Evolutionary conservation across 192 early-diverging fungal species (phyloP), one percentile per base, ranked within the genome.

Genomic region (Jimgerdemannia flammicorona): DNA sequence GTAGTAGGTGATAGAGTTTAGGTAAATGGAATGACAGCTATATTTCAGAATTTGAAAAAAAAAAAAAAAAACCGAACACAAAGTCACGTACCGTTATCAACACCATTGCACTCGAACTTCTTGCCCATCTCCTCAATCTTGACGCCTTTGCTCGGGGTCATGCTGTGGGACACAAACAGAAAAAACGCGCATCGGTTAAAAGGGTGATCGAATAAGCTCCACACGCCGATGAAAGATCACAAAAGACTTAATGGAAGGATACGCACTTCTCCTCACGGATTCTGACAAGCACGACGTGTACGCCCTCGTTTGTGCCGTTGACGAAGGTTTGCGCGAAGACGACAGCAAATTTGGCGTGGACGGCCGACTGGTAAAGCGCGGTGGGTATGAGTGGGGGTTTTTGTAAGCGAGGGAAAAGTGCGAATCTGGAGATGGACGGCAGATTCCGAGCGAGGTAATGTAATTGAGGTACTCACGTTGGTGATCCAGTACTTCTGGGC

Each of bases 401-500:
- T 29, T 29, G 29, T 29, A 29, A 29, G 29, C 29, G 29, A 29
- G 29, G 29, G 29, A 29, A 29, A 29, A n/a, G n/a, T n/a, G n/a
- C n/a, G n/a, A n/a, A n/a, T n/a, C n/a, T 1, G 29, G 29, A 29
- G 29, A 29, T 29, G 29, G 29, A 29, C 0, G 29, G 29, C 29
- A 29, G 29, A 29, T 29, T 29, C 29, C 0, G 29, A 29, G 29
- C 29, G 29, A 29, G 29, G 29, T 29, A 29, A 29, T 29, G n/a
- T n/a, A 29, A 29, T 29, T 59, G 49, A 59, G 6, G 14, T 63
- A 67, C 79, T 69, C 81, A 83, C 91, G 80, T 94, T 94, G 71
- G 93, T 94, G 77, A 94, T 94, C 93, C 93, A 93, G 83, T 92
- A 93, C 81, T 94, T 94, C 73, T 90, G 89, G 40, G 91, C 87